Base-by-base conservation (phyloP, 2,329 filamentous ascomycete species). In the Curvularia eragrostidis region DNA sequence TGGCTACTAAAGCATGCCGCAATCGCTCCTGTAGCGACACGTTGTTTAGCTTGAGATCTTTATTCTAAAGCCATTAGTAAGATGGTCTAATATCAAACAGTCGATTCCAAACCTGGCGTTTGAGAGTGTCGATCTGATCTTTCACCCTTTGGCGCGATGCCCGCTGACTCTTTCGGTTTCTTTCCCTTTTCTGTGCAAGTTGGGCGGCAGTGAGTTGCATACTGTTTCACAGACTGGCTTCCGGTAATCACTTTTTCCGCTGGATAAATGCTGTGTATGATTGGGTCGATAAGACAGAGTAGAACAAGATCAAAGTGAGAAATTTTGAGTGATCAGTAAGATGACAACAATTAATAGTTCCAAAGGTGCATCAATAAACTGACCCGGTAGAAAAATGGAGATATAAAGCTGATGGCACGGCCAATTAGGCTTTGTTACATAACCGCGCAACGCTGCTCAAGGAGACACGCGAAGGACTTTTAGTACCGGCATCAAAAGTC, bases 31-130 rank as follows among this genome's bases (percentile, higher is more conserved):
- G 19, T 46, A 59, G 53, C 24, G 30, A 59, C 9, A 34, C 7
- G 15, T 53, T 59, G 13, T 59, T 12, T 28, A 41, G 3, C 4
- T 47, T 5, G 53, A 59, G 57, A 30, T 56, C 19, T 53, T 4
- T 52, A 23, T 56, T 59, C 57, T 59, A 41, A n/a, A 53, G 32
- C 30, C 19, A 13, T 59, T 49, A 59, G 49, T 28, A 36, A 18
- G 48, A 52, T 36, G 49, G 19, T 56, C 30, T 56, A 49, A 12
- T 4, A 8, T 49, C 44, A 18, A 42, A 59, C 18, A 41, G 6
- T 59, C 7, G 21, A n/a, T 48, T n/a, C 47, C 12, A 18, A 59
- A 59, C 44, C 56, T 59, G 10, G 23, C 39, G 42, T 49, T 56
- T 7, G 49, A 59, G 38, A 52, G 56, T 28, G 44, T 48, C 23